Evolutionary conservation across 805 yeast species (phyloP).

Genomic region (Metschnikowia koreensis): DNA sequence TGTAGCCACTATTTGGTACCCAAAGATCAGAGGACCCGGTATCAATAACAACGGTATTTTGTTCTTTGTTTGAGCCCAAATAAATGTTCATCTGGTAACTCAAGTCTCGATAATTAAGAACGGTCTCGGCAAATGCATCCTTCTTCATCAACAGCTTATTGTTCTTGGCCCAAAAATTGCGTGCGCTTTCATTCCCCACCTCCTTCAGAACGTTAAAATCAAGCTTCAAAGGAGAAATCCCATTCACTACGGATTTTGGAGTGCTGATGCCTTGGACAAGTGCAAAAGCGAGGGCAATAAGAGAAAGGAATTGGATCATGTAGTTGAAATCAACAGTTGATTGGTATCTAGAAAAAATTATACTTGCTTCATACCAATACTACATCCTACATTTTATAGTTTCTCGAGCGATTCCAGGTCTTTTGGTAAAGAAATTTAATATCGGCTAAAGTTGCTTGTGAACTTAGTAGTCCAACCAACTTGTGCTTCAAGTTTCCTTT

Average conservation of each 20-base stretch:
- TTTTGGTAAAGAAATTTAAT: too few relatives aligned
- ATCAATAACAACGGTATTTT: constrained; percentile 34
- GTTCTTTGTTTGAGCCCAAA: constrained; percentile 28
- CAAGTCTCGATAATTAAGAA: constrained; percentile 9
- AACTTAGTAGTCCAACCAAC: neutral
- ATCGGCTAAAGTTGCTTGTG: neutral
- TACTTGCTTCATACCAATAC: neutral
- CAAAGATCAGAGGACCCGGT: constrained; percentile 45
- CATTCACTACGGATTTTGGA: neutral
- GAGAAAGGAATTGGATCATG: neutral
- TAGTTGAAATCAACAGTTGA: neutral
- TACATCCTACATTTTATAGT: neutral
- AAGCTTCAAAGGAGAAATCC: constrained; percentile 4
- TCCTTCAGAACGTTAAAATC: constrained; percentile 10
- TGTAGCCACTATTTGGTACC: constrained; percentile 21
- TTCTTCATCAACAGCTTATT: neutral
- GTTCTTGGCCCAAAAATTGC: constrained; percentile 2
- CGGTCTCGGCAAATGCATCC: constrained; percentile 6
- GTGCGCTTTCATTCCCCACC: neutral
- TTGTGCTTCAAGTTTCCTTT: neutral
- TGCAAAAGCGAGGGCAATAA: neutral
- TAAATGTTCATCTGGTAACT: constrained; percentile 8
- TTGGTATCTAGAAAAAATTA: neutral
- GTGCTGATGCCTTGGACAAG: neutral
- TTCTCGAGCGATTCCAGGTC: neutral